Percentiles rank a stretch among this genome's conserved stretches.
Conservation (phyloP, 192 early-diverging fungal genomes). For the Geranomyces michiganensis region DNA sequence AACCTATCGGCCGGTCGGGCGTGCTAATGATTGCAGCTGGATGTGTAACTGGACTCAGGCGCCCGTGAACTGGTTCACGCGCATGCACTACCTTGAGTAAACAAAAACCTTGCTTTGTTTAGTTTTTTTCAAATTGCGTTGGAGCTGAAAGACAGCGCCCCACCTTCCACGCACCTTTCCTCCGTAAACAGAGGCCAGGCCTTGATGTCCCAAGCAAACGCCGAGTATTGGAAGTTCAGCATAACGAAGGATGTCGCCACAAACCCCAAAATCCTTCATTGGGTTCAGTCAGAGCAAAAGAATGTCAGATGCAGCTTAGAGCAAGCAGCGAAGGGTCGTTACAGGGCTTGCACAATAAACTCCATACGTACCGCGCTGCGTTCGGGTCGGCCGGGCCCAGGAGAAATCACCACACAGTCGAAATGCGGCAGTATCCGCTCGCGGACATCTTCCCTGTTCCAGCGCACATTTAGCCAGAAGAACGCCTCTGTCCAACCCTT, state of each 20-base stretch:
- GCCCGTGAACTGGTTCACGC: conserved; percentile 79
- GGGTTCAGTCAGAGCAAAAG: too few relatives aligned
- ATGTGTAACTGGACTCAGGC: conserved; percentile 61
- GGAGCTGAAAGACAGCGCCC: too few relatives aligned
- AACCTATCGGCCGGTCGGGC: conserved; percentile 13
- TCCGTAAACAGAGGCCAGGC: conserved; percentile 72
- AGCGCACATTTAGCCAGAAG: not conserved
- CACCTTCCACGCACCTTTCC: conserved; percentile 48
- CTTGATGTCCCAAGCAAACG: conserved; percentile 94
- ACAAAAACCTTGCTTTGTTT: too few relatives aligned
- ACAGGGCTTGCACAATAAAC: too few relatives aligned
- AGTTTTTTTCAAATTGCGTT: too few relatives aligned
- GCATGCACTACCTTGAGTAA: conserved; percentile 60
- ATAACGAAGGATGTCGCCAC: conserved; percentile 58
- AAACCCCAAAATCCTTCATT: conserved; percentile 88
- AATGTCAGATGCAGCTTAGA: not conserved
- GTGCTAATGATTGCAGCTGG: conserved; percentile 19
- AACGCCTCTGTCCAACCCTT: too few relatives aligned
- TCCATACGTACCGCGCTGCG: conserved; percentile 42
- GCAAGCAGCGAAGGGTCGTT: too few relatives aligned
- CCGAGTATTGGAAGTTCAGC: conserved; percentile 77
- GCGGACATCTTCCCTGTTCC: conserved; percentile 56
- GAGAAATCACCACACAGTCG: conserved; percentile 90
- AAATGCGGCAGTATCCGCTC: conserved; percentile 74
- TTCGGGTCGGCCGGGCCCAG: conserved; percentile 88